Evolutionary conservation across 1,284 basidiomycete genomes (phyloP).

Genomic region (Tylopilus sp.): DNA sequence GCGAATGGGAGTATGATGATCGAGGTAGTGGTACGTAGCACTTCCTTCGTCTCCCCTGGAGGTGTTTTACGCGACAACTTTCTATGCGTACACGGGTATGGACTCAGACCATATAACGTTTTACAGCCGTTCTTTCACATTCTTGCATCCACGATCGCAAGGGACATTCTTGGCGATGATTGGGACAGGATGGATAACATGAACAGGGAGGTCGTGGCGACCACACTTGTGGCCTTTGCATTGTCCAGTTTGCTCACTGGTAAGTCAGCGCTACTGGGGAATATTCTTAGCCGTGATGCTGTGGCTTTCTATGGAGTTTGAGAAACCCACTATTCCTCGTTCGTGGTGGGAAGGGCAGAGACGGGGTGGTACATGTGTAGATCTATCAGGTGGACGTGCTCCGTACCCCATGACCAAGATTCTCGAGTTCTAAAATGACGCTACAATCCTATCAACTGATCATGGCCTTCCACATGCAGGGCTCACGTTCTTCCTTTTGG

Average conservation of each 20-base stretch:
- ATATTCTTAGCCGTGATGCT: not conserved
- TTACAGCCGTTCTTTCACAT: slow-evolving; percentile 93
- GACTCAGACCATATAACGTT: not conserved
- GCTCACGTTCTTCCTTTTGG: slow-evolving; percentile 84
- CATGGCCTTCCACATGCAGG: slow-evolving; percentile 40
- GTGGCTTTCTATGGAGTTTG: not conserved
- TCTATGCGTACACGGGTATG: too few relatives aligned
- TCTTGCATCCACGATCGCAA: slow-evolving; percentile 74
- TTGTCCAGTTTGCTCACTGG: slow-evolving; percentile 91
- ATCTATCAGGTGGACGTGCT: slow-evolving; percentile 1
- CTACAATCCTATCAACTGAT: slow-evolving; percentile 5
- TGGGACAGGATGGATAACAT: slow-evolving; percentile 56
- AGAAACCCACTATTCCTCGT: not conserved
- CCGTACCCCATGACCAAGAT: not conserved
- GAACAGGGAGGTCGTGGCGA: slow-evolving; percentile 75
- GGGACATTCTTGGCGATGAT: slow-evolving; percentile 45
- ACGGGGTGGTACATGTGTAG: not conserved
- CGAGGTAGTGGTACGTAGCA: slow-evolving; percentile 77
- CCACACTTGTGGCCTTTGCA: slow-evolving; percentile 88
- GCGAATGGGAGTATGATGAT: slow-evolving; percentile 99
- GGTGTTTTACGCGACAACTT: not conserved
- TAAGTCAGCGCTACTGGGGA: slow-evolving; percentile 21
- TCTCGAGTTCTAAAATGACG: slow-evolving; percentile 18
- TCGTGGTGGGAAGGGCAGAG: not conserved
- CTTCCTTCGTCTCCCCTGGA: not conserved